phyloP scores from a whole-genome alignment of 345 rosid genomes.

The Lumnitzera racemosa region DNA sequence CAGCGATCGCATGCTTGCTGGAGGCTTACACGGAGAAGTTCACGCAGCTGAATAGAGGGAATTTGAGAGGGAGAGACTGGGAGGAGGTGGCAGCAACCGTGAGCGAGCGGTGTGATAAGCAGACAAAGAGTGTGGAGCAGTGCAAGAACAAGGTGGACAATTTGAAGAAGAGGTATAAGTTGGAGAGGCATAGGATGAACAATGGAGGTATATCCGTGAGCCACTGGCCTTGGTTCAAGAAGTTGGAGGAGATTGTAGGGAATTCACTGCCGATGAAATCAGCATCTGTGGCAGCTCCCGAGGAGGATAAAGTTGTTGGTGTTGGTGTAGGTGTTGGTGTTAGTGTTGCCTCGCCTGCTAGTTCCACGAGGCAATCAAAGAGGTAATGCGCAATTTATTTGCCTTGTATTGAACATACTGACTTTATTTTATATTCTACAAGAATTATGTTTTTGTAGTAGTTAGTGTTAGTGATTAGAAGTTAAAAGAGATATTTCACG shows the following conservation, averaged over 20 bases:
- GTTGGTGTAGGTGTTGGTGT: constrained; percentile 18
- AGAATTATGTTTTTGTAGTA: too few relatives aligned
- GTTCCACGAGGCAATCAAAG: constrained; percentile 40
- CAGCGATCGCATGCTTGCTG: constrained; percentile 67
- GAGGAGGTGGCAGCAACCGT: constrained; percentile 85
- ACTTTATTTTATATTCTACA: background rate
- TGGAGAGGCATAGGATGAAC: constrained; percentile 69
- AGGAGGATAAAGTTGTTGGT: constrained; percentile 45
- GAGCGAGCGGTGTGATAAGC: constrained; percentile 63
- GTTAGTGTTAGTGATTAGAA: background rate
- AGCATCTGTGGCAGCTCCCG: constrained; percentile 32
- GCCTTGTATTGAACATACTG: background rate
- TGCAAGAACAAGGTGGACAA: constrained; percentile 94
- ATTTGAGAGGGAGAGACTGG: constrained; percentile 88
- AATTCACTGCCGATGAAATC: constrained; percentile 37
- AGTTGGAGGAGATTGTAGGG: constrained; percentile 73
- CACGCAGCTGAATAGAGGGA: constrained; percentile 71
- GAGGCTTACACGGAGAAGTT: constrained; percentile 82
- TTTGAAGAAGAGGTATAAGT: constrained; percentile 81
- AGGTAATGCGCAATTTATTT: constrained; percentile 23
- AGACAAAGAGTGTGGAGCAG: constrained; percentile 64
- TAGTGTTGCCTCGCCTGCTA: constrained; percentile 11
- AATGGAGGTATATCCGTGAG: constrained; percentile 46
- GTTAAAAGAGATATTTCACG: background rate
- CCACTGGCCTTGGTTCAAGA: constrained; percentile 92